Conservation (phyloP, 768 basidiomycete species). For the Naganishia onofrii region DNA sequence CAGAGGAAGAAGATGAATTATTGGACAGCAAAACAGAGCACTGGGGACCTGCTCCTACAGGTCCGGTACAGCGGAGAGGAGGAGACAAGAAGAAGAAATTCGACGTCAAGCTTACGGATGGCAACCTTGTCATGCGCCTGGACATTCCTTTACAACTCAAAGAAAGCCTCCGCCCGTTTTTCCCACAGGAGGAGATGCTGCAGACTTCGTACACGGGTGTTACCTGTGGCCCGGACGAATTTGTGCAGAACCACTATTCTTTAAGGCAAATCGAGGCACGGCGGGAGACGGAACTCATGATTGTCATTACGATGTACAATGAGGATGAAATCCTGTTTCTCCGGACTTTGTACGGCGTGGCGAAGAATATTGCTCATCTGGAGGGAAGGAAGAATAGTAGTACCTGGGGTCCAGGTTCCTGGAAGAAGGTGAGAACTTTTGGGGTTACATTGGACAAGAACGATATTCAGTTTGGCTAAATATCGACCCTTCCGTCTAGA, state of each 20-base stretch:
- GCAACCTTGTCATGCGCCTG: constrained; percentile 81
- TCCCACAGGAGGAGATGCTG: constrained; percentile 55
- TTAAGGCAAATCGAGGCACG: constrained; percentile 76
- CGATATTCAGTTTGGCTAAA: not conserved
- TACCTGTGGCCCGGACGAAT: constrained; percentile 91
- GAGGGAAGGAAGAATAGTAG: constrained; percentile 80
- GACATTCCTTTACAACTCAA: constrained; percentile 75
- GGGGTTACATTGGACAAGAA: too few relatives aligned
- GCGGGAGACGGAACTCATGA: constrained; percentile 84
- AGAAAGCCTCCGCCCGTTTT: constrained; percentile 34
- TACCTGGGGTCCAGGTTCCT: constrained; percentile 95
- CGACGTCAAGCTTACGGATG: constrained; percentile 51
- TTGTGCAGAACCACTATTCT: constrained; percentile 76
- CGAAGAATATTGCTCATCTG: constrained; percentile 86
- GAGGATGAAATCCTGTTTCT: constrained; percentile 82
- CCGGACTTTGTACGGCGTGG: constrained; percentile 90
- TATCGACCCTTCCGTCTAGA: constrained; percentile 46
- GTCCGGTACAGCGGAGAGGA: constrained; percentile 43
- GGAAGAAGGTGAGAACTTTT: constrained; percentile 86
- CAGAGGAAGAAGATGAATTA: constrained; percentile 16
- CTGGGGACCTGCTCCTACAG: constrained; percentile 49
- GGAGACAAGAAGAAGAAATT: constrained; percentile 46
- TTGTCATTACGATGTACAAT: constrained; percentile 96
- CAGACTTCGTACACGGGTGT: constrained; percentile 75
- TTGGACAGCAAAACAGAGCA: constrained; percentile 39